phyloP scores from a whole-genome alignment of 768 basidiomycete genomes.

The Coprinellus micaceus region DNA sequence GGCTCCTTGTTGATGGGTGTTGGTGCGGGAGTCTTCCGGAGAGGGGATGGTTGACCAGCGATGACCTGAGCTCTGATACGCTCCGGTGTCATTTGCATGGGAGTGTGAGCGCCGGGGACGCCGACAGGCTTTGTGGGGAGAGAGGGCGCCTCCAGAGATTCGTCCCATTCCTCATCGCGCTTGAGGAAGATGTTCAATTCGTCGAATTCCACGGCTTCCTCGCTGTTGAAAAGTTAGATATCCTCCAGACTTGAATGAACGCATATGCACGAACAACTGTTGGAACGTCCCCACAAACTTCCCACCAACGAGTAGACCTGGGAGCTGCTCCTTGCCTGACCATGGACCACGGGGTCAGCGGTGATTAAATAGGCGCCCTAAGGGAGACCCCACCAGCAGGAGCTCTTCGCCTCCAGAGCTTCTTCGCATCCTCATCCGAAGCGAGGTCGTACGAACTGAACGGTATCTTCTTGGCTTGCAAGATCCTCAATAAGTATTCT shows the following conservation, averaged over 20 bases:
- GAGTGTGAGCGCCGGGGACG: slow-evolving; percentile 73
- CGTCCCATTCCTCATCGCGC: slow-evolving; percentile 66
- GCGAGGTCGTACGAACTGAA: slow-evolving; percentile 84
- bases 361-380: not conserved
- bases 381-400: slow-evolving; percentile 52
- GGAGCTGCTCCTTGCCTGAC: slow-evolving; percentile 80
- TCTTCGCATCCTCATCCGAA: slow-evolving; percentile 77
- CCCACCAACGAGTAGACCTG: slow-evolving; percentile 78
- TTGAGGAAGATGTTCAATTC: slow-evolving; percentile 71
- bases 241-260: not conserved
- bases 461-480: slow-evolving; percentile 83
- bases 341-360: not conserved
- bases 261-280: slow-evolving; percentile 56
- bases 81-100: slow-evolving; percentile 78
- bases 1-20: slow-evolving; percentile 42
- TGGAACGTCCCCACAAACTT: slow-evolving; percentile 74
- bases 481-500: slow-evolving; percentile 80
- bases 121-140: slow-evolving; percentile 63
- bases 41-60: slow-evolving; percentile 42
- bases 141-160: slow-evolving; percentile 56
- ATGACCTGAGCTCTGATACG: slow-evolving; percentile 59
- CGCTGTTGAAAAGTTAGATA: slow-evolving; percentile 38
- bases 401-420: slow-evolving; percentile 77
- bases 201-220: slow-evolving; percentile 79
- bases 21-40: slow-evolving; percentile 22